Evolutionary conservation across 2,329 filamentous ascomycete species (phyloP), one percentile per base, ranked within the genome.

Genomic region (Epichloe typhina): DNA sequence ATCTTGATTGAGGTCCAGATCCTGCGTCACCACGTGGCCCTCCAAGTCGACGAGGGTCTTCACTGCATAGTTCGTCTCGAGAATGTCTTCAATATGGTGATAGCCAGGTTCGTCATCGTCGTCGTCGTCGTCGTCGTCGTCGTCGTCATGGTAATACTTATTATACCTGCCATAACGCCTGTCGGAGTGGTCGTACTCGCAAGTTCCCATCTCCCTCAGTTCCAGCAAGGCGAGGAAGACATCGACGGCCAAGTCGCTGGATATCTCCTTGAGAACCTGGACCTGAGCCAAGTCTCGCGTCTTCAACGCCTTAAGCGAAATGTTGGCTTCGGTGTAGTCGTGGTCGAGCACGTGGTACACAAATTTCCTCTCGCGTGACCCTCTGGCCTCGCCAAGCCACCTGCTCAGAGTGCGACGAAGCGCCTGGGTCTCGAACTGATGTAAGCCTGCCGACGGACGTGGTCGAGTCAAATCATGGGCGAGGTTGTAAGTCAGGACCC

Each of bases 401-500:
- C 53, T 54, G 7, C 50, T 46, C 12, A 69, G 52, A 0, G 56
- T 51, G 1, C 53, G 42, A 0, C 56, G 57, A 33, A 67, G 54
- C 3, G 39, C 46, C 4, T 23, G 45, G 0, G 50, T 53, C 12
- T 57, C 44, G 1, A 50, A 12, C 2, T 41, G 21, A 11, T 47
- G 43, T 3, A 59, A 15, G 1, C 49, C 54, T 2, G 60, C 59
- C 4, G 59, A 60, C 11, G 62, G 61, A 1, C 55, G 50, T 1
- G 51, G 12, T 15, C 52, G 44, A 5, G 56, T 33, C 4, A 36
- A 50, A 5, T 58, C 52, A 17, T 62, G 50, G 13, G 59, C 58
- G 4, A 80, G 66, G 56, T 79, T 78, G 61, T 77, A 81, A 0
- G 70, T 75, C 11, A 80, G 55, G 9, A 76, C 73, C 50, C 72